A percentile compares a stretch with the other conserved stretches of the same genome.
phyloP scores from a whole-genome alignment of 106 monocot species.

The Amphibolis antarctica region DNA sequence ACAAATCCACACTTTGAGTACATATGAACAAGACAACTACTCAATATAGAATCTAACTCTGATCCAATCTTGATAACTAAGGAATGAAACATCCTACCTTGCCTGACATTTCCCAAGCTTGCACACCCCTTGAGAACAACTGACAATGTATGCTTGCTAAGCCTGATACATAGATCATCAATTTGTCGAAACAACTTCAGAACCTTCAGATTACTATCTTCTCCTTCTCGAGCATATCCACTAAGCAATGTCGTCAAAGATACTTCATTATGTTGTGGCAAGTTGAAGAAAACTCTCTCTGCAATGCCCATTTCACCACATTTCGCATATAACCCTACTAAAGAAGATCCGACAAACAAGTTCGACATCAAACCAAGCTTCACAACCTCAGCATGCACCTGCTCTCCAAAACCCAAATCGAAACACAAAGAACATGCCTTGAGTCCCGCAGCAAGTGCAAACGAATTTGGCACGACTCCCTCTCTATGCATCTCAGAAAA shows the following conservation, averaged over 20 bases:
- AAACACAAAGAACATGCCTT: slow-evolving; percentile 11
- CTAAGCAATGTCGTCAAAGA: slow-evolving; percentile 28
- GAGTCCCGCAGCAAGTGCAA: slow-evolving; percentile 16
- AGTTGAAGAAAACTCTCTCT: slow-evolving; percentile 25
- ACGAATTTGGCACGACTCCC: slow-evolving; percentile 18
- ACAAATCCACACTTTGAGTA: slow-evolving; percentile 31
- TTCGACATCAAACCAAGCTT: slow-evolving; percentile 17
- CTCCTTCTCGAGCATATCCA: slow-evolving; percentile 23
- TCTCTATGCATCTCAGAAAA: slow-evolving; percentile 18
- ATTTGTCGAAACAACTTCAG: slow-evolving; percentile 17
- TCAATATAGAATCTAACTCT: slow-evolving; percentile 24
- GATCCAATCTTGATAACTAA: slow-evolving; percentile 30
- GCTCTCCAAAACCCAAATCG: slow-evolving; percentile 11
- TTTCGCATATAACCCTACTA: slow-evolving; percentile 38
- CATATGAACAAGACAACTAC: slow-evolving; percentile 39
- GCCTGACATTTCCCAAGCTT: slow-evolving; percentile 11
- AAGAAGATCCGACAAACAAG: slow-evolving; percentile 18
- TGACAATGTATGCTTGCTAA: slow-evolving; percentile 23
- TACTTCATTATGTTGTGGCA: slow-evolving; percentile 17
- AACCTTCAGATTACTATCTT: slow-evolving; percentile 18
- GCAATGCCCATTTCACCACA: slow-evolving; percentile 32
- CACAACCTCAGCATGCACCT: slow-evolving; percentile 17
- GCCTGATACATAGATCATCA: slow-evolving; percentile 6
- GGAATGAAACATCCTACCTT: slow-evolving; percentile 21
- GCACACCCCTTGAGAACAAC: slow-evolving; percentile 26